Base-by-base conservation (phyloP, 192 early-diverging fungal species). In the Thamnidium elegans region DNA sequence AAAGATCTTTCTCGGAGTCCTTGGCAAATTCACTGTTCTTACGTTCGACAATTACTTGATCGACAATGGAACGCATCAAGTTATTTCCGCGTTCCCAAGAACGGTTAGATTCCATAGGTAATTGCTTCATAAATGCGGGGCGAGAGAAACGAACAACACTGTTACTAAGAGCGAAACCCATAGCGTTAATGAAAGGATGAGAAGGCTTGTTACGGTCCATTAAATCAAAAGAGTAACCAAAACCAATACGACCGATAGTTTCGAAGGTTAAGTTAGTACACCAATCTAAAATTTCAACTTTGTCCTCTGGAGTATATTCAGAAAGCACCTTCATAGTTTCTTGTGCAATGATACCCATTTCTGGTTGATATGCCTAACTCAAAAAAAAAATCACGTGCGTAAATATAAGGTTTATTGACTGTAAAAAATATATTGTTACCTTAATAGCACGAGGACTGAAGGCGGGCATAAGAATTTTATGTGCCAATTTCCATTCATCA, bases 391-490 rank as follows among this genome's bases (percentile, higher is more conserved):
- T 34, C 11, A 21, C 20, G 9, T 30, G 10, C 13, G 6, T 7
- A 11, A 21, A 20, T 31, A 30, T 26, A 21, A 17, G 6, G 15
- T 50, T 50, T 3, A 15, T 15, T 50, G 4, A 0, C 13, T 50
- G 43, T 44, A 47, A 23, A 43, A 47, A 15, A 3, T 3, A 26
- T 50, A 34, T 19, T 9, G 23, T 44, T 51, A 71, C 74, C 50
- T 76, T 76, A n/a, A 71, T 65, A 19, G 74, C 74, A 50, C 74
- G 58, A 21, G 74, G 62, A 45, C 60, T 64, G 55, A 87, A 87
- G 6, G 81, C 80, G 4, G 85, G 85, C 70, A 87, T 84, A 3
- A 87, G 55, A 21, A 87, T 56, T 60, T 80, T 80, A 64, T 87
- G 85, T 7, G 77, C 83, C 5, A 84, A 68, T 31, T 69, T 63